Base-by-base conservation (phyloP, 805 yeast species). In the Nakazawaea molendinolei region DNA sequence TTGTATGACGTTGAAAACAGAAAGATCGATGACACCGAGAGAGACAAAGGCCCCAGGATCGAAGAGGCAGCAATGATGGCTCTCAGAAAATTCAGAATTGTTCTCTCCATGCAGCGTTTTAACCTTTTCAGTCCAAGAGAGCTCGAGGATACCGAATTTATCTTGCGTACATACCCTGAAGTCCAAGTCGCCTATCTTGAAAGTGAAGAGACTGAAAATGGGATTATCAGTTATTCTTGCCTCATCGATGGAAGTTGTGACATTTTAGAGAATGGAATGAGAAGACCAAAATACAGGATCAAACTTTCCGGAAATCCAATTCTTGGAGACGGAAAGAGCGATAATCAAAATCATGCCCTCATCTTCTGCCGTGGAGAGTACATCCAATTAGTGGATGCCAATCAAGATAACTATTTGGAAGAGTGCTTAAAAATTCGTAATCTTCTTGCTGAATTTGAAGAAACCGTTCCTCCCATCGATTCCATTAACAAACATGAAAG, bases 281-380 rank as follows among this genome's bases (percentile, higher is more conserved):
- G 82, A 44, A 62, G 64, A 40, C 86, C 86, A 21, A 74, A 76
- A 46, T 77, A 76, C 48, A 64, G 77, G 46, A 69, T 84, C 31
- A 72, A 64, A 46, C 64, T 84, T 29, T 78, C 89, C 10, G 94
- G 94, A 13, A 75, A 82, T 53, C 94, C 94, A 32, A 79, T 83
- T 36, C 65, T 84, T 41, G 94, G 94, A 32, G 92, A 83, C 54
- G 94, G 94, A 39, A 83, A 83, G 54, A 73, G 87, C 21, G 94
- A 84, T 56, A 84, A 84, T 50, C 94, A 84, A 52, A 84, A 84
- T 50, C 84, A 76, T 53, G 75, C 89, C 5, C 53, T 84, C 33
- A 72, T 81, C 23, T 84, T 80, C 59, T 74, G 77, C 48, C 69
- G 92, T 44, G 94, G 94, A 42, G 92, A 83, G 53, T 83, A 81